phyloP scores from a whole-genome alignment of 148 eudicot genomes.

The Fallopia convolvulus region DNA sequence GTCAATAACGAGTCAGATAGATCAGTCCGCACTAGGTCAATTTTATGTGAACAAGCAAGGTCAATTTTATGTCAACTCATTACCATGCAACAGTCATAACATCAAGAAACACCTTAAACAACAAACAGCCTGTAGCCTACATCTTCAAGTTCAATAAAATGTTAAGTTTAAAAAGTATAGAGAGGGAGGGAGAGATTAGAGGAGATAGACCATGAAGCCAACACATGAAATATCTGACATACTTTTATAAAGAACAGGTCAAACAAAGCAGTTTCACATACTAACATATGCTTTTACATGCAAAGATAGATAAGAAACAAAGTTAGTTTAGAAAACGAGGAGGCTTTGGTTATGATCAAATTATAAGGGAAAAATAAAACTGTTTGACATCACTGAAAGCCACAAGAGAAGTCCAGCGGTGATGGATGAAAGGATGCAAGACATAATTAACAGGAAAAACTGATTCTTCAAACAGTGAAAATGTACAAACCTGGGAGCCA shows the following conservation, averaged over 20 bases:
- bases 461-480: not conserved
- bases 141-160: not conserved
- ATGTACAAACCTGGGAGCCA: constrained; percentile 52
- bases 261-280: not conserved
- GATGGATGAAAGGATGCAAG: not conserved
- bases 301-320: not conserved
- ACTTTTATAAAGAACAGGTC: too few relatives aligned
- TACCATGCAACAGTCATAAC: not conserved
- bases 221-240: too few relatives aligned
- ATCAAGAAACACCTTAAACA: not conserved
- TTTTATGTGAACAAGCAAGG: not conserved
- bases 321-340: not conserved
- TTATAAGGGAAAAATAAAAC: not conserved
- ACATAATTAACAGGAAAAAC: not conserved
- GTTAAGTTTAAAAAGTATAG: not conserved
- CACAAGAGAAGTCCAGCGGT: not conserved
- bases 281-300: not conserved
- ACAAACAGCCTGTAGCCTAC: not conserved
- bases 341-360: not conserved
- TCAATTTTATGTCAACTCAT: not conserved
- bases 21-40: not conserved
- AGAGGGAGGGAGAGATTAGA: too few relatives aligned
- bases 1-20: not conserved
- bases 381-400: not conserved
- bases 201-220: too few relatives aligned